Conservation (phyloP, 495 filamentous ascomycete species). For the Penicillium soppii region DNA sequence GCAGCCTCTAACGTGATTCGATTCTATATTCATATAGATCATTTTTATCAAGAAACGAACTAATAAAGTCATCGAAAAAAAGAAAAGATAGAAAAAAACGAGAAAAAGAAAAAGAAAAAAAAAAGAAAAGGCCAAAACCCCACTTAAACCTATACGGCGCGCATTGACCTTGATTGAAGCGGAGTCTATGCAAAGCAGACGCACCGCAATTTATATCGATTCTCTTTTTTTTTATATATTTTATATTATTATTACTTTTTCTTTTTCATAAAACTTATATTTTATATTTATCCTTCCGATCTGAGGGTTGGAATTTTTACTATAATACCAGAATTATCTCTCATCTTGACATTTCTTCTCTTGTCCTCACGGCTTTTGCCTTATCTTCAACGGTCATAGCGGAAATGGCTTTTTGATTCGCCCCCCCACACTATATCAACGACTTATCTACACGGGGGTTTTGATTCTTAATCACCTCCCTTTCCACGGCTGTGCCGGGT, state of each 20-base stretch:
- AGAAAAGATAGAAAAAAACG: not conserved
- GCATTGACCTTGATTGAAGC: constrained; percentile 20
- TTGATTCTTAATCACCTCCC: constrained; percentile 25
- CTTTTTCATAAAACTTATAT: not conserved
- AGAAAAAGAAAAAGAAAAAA: constrained; percentile 1
- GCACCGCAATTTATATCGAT: constrained; percentile 13
- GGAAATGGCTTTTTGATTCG: constrained; percentile 24
- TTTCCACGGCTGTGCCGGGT: constrained; percentile 5
- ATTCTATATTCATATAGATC: too few species aligned
- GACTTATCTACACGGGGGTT: too few species aligned
- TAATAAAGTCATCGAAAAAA: not conserved
- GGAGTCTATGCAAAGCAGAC: constrained; percentile 24
- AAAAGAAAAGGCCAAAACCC: constrained; percentile 1
- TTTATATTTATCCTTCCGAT: too few species aligned
- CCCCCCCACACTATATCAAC: too few species aligned
- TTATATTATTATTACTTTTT: not conserved
- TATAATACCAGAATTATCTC: constrained; percentile 9
- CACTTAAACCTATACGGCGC: constrained; percentile 2
- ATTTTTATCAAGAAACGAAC: not conserved
- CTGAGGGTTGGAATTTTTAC: too few species aligned
- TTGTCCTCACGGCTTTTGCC: not conserved
- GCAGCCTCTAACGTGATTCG: not conserved
- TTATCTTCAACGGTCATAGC: constrained; percentile 21
- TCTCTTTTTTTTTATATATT: constrained; percentile 13
- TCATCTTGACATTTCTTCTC: not conserved